Evolutionary conservation across 169 alveolate species (phyloP).

Genomic region (Ichthyophthirius multifiliis): DNA sequence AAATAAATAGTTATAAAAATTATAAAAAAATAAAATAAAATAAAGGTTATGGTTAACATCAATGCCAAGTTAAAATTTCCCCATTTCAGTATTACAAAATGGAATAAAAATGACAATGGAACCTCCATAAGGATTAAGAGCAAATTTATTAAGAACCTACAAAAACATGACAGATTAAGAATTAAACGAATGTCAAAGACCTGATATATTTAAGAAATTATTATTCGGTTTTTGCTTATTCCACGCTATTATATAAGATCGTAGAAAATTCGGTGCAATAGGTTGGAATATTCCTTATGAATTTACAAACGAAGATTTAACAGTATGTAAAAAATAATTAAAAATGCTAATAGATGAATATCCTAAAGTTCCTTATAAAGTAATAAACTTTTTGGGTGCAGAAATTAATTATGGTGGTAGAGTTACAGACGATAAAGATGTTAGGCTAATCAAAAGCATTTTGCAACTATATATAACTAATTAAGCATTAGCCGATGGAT

Average conservation of each 20-base stretch:
- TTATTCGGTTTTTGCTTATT: slow-evolving; percentile 93
- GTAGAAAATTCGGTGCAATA: slow-evolving; percentile 88
- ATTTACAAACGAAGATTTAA: slow-evolving; percentile 89
- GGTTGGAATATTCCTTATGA: slow-evolving; percentile 92
- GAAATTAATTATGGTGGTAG: slow-evolving; percentile 93
- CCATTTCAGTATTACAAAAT: slow-evolving; percentile 89
- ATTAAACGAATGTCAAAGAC: slow-evolving; percentile 82
- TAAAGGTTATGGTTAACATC: slow-evolving; percentile 92
- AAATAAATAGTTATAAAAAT: not conserved
- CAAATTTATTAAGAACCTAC: slow-evolving; percentile 83
- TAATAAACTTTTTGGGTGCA: slow-evolving; percentile 88
- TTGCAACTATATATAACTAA: slow-evolving; percentile 58
- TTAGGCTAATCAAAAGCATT: slow-evolving; percentile 76
- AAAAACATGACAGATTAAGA: slow-evolving; percentile 81
- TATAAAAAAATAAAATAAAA: slow-evolving; percentile 46
- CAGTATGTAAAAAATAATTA: slow-evolving; percentile 85
- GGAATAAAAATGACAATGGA: slow-evolving; percentile 89
- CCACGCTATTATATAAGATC: slow-evolving; percentile 94
- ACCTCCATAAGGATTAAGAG: slow-evolving; percentile 88
- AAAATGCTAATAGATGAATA: slow-evolving; percentile 86
- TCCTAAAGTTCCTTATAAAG: slow-evolving; percentile 88
- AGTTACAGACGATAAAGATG: slow-evolving; percentile 93
- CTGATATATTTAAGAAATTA: slow-evolving; percentile 85
- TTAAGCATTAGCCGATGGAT: slow-evolving; percentile 19
- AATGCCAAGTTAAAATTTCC: slow-evolving; percentile 90